Evolutionary conservation across 192 early-diverging fungal genomes (phyloP), one percentile per base, ranked within the genome.

Genomic region (Linnemannia hyalina): DNA sequence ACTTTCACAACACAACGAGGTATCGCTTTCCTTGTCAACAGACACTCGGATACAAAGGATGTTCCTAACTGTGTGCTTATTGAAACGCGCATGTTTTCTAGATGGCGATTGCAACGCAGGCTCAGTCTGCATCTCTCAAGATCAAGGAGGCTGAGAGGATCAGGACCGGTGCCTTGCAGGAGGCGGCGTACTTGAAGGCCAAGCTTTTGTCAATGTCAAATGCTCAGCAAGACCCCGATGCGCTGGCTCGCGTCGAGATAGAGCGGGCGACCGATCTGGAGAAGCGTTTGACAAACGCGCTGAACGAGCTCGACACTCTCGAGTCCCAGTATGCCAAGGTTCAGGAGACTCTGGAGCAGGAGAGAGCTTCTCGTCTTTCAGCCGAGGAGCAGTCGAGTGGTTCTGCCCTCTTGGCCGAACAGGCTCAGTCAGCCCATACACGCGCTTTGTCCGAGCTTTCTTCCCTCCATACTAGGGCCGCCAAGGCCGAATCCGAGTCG

Each of bases 141-240:
- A 83, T 93, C 23, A 85, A 82, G 18, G 88, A 90, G 22, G 88
- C 91, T 9, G 91, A 93, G 54, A 85, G 88, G 13, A 85, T 91
- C 55, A 83, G 89, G 22, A 88, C 89, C 4, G 92, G 89, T 18
- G 92, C 92, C 5, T 75, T 93, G 38, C 88, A 93, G 68, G 92
- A 93, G 71, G 91, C 92, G 9, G 89, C 89, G 0, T 91, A 92
- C 71, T 88, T 90, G 70, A 92, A 91, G 70, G 87, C 91, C 11
- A 90, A 91, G 60, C 77, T 90, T 15, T 80, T 83, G 2, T 89
- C 92, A 6, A 65, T 93, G 42, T 73, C 89, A 22, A 83, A 82
- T 35, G 82, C 83, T 26, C 88, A 89, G 54, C 68, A 82, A 73
- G 80, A 87, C 52, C 84, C 84, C 20, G 72, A 46, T 29, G 85